Evolutionary conservation across 2,329 filamentous ascomycete genomes (phyloP), one percentile per base, ranked within the genome.

Genomic region (Neofusicoccum kwambonambiense): DNA sequence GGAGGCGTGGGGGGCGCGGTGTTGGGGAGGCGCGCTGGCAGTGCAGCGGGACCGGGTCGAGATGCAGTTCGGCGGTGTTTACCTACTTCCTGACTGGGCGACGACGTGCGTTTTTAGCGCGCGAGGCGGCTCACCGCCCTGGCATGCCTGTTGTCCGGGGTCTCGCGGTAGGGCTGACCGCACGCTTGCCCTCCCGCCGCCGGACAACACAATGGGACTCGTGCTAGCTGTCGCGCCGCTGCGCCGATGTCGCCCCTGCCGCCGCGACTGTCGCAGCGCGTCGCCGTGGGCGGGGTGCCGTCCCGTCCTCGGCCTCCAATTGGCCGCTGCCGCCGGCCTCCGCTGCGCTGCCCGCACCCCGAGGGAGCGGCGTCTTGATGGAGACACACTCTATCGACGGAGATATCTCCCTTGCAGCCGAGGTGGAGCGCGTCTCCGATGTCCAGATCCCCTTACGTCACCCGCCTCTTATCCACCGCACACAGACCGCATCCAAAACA

Each of bases 1-100:
- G 42, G 17, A 15, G 41, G 27, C 35, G 27, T 42, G 35, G 56
- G 31, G 31, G 56, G 41, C 7, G 41, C 41, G 51, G 13, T 37
- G 54, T 58, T 27, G 54, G 27, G 42, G 22, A 17, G 17, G 39
- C 27, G 56, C 56, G 41, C 56, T 60, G 56, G 50, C 56, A 15
- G 44, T 47, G 56, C 56, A 60, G 56, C 56, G n/a, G 54, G 42
- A 42, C 52, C 17, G 44, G 27, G 56, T 60, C 27, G 47, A 31
- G 47, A 51, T 51, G 47, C 41, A 12, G 19, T 50, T 45, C n/a
- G 47, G 58, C 58, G 47, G 47, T 62, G 58, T 62, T 62, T 62
- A 62, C 58, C 34, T 51, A 31, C 45, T 62, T 50, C 58, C 58
- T 62, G 58, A 51, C 49, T 63, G 61, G 61, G 61, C 42, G 49